Base-by-base conservation (phyloP, 106 monocot genomes). In the Allium sativum region DNA sequence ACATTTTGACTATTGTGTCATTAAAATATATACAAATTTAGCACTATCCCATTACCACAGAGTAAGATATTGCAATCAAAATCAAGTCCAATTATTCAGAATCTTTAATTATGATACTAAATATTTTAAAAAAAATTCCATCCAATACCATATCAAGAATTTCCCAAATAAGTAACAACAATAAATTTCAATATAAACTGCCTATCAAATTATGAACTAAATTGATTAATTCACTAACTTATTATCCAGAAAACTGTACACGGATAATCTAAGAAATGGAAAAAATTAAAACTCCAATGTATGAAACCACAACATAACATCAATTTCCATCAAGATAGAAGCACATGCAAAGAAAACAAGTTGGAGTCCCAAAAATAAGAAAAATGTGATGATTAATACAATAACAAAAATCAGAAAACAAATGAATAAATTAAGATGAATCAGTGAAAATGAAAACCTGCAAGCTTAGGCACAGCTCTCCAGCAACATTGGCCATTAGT, bases 391-490 rank as follows among this genome's bases (percentile, higher is more conserved):
- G 5, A 31, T 1, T 2, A 31, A 31, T 31, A 31, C 31, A 31
- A 2, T 0, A 31, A 5, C 31, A 31, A 31, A 31, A 15, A 15
- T 50, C 48, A 50, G 48, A 50, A 50, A 11, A 50, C 15, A 12
- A 50, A 12, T 50, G 48, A 6, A 50, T 11, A 50, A 50, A 12
- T 50, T 50, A 12, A 15, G 13, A 50, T 15, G 48, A 50, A 12
- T 50, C 8, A 50, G 48, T 12, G 15, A 58, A 58, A 4, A 12
- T 40, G 1, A 12, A 17, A 40, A 61, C 71, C 71, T 46, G 71
- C 71, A 56, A 71, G 71, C 71, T 71, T 71, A 9, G 71, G 71
- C 19, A 71, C 71, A 55, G 71, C 61, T 44, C 71, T 62, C 71
- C 71, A 71, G 63, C 71, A 71, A 63, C 71, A 71, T 14, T 71